Conservation (phyloP, 805 yeast genomes). For the Starmerella riodocensis region DNA sequence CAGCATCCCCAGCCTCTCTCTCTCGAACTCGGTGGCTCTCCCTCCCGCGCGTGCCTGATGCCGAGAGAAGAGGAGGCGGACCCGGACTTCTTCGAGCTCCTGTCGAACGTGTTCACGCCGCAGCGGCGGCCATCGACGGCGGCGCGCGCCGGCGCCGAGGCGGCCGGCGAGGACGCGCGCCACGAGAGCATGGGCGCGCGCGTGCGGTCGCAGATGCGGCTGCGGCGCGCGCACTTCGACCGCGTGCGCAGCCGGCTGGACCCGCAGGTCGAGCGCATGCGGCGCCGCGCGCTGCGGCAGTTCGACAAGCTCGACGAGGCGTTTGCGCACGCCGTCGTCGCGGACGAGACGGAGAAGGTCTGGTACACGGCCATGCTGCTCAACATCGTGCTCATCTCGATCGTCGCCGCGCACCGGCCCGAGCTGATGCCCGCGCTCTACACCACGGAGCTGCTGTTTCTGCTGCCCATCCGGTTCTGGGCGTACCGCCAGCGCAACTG, state of each 20-base stretch:
- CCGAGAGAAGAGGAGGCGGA: constrained; percentile 1
- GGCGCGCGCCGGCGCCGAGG: not conserved
- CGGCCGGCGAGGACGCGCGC: not conserved
- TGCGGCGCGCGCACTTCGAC: constrained; percentile 8
- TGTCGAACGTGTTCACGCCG: constrained; percentile 26
- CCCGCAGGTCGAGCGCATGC: constrained; percentile 24
- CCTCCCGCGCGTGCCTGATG: not conserved
- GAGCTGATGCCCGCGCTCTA: constrained; percentile 64
- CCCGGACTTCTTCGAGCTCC: constrained; percentile 26
- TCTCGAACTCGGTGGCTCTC: not conserved
- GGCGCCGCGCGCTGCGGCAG: constrained; percentile 19
- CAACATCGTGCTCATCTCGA: constrained; percentile 57
- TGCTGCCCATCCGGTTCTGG: constrained; percentile 77
- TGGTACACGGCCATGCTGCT: constrained; percentile 67
- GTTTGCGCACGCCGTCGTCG: constrained; percentile 16
- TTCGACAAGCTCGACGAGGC: constrained; percentile 25
- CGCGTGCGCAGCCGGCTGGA: constrained; percentile 12
- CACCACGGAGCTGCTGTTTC: constrained; percentile 42
- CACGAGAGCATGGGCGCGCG: constrained; percentile 21
- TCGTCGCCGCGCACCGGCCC: constrained; percentile 66
- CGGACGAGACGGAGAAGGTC: constrained; percentile 50
- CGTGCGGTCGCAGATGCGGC: constrained; percentile 16
- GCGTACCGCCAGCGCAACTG: constrained; percentile 66
- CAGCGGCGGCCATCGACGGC: too few relatives aligned
- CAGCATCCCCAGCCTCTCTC: not conserved